Evolutionary conservation across 2,329 filamentous ascomycete genomes (phyloP), one percentile per base, ranked within the genome.

Genomic region (Metarhizium sp.): DNA sequence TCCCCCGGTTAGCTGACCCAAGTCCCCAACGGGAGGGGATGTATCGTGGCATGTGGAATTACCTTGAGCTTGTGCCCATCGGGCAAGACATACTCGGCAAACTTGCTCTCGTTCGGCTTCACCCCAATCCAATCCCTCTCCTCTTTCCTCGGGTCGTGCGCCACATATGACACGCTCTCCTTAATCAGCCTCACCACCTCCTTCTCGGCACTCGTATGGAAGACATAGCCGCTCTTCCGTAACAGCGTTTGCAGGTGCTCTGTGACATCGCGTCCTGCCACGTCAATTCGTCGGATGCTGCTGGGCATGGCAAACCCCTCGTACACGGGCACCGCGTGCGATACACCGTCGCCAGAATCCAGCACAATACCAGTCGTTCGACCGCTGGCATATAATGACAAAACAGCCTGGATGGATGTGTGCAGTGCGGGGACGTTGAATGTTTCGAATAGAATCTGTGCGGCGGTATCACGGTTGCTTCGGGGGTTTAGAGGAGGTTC

Each of bases 121-220:
- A 86, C 82, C 20, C 86, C 84, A 57, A 86, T 81, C 91, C 92
- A 99, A 60, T 97, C 94, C 73, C 96, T 96, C 75, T 99, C 94
- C 71, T 99, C 94, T 64, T 88, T 91, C 68, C 87, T 87, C 7
- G 94, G 92, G 70, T 97, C 92, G 53, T 88, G 75, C 29, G 94
- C 91, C 43, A 99, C 87, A 69, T 97, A 99, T 56, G 89, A 88
- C 50, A 90, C 87, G 67, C 88, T 89, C 78, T 99, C 94, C 76
- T 99, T 99, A 75, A 99, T 96, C 71, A 90, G 81, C 61, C 92
- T 84, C 56, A 99, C 94, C n/a, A 96, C 91, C 74, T 99, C 94
- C 76, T 99, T 99, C 78, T 99, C 94, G 13, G 94, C 94, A 69
- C 91, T 96, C 18, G 94, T 99, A 73, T 97, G 92, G 71, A 99